Base-by-base conservation (phyloP, 176 grass and related monocot genomes). In the sorghum (Sorghum bicolor) region DNA sequence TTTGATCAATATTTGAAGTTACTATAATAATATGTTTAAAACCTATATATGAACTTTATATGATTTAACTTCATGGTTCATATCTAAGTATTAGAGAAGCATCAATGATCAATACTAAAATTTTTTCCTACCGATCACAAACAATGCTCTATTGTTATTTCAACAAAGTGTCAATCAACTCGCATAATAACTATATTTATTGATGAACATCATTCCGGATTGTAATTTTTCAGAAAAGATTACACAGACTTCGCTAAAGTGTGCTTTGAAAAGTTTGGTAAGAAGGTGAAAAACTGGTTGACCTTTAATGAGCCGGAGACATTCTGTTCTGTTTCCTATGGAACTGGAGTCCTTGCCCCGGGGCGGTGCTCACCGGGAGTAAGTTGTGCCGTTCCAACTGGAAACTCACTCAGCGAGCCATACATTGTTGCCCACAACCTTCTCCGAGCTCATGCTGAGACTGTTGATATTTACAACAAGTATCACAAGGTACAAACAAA, bases 211-310 rank as follows among this genome's bases (percentile, higher is more conserved):
- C 22, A 60, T 60, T 25, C 9, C 16, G 25, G 8, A 26, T 11
- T 64, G 13, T 22, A 48, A 37, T 24, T 20, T 29, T 39, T 4
- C 41, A 84, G 82, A 22, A 7, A 84, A 10, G 60, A 84, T 65
- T 84, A 20, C 9, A 65, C 1, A 1, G 29, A 84, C 2, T 84
- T 50, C 3, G 82, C 82, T 3, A 3, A 28, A 30, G 60, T 84
- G 58, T 84, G 82, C 82, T 84, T 84, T 31, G 0, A 38, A 0
- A 25, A 66, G 31, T 84, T 84, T 5, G 82, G 82, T 1, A 41
- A 84, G 71, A 32, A 33, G 41, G 82, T 84, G 58, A 84, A 84
- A 12, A 22, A 84, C 14, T 84, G 82, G 82, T 67, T 84, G 20
- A 84, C 82, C 31, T 75, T 84, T 32, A 84, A 84, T n/a, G 82